These are phyloP conservation scores for Pyrus betulifolia DNA, from an alignment of 306 rosid genomes.

Conservation along the genomic window DNA sequence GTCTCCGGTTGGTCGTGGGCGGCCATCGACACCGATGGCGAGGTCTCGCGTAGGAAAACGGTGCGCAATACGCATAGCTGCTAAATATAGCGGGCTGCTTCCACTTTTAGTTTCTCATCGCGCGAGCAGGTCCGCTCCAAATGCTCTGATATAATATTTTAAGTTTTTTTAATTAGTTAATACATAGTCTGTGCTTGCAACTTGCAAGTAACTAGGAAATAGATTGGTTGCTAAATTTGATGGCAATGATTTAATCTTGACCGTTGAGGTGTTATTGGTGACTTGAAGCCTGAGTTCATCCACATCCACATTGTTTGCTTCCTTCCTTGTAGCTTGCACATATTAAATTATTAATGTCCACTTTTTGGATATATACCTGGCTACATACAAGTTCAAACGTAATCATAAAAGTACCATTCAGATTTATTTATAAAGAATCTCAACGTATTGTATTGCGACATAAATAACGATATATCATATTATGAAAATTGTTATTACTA, in stretches of 20 bases:
- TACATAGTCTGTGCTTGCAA: background rate
- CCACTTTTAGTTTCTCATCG: background rate
- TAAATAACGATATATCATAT: too few relatives aligned
- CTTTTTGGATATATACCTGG: too few relatives aligned
- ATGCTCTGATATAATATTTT: background rate
- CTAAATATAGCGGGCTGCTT: background rate
- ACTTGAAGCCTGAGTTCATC: background rate
- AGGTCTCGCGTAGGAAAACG: constrained; percentile 9
- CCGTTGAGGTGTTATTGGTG: background rate
- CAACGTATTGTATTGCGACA: too few relatives aligned
- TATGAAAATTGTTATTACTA: too few relatives aligned
- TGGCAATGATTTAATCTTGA: background rate
- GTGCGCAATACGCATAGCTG: constrained; percentile 26
- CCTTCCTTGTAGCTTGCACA: background rate
- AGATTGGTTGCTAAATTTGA: background rate
- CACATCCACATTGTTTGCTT: background rate
- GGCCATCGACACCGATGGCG: constrained; percentile 33
- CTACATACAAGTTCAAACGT: too few relatives aligned
- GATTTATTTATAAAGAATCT: too few relatives aligned
- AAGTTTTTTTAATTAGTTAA: background rate
- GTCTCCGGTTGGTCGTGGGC: background rate
- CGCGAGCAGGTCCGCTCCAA: background rate
- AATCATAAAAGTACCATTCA: too few relatives aligned
- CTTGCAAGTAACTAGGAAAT: too few relatives aligned
- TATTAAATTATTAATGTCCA: too few relatives aligned